Base-by-base conservation (phyloP, 768 basidiomycete genomes). In the Agaricus subrufescens region DNA sequence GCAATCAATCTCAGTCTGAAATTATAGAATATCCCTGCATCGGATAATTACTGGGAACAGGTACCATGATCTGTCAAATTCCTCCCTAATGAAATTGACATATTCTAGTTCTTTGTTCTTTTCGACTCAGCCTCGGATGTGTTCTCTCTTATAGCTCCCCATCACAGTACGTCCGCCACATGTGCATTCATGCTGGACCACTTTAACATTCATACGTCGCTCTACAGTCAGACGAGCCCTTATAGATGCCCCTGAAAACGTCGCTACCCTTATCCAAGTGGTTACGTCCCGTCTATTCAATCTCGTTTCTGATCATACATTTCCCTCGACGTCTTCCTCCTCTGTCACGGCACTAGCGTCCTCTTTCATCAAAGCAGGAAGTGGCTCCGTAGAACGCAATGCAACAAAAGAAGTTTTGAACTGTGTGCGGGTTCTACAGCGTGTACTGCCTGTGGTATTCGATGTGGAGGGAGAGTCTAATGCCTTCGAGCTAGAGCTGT, bases 71-170 rank as follows among this genome's bases (percentile, higher is more conserved):
- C 23, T 31, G 29, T 39, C 29, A 11, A 19, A 19, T 19, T 38
- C 27, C 45, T 54, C 52, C 29, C 30, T 34, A 30, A 44, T 56
- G 26, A 14, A 19, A 46, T 40, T 25, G 46, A 45, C 30, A 39
- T 26, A 58, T 42, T 25, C 39, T 63, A 94, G 91, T 97, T 89
- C 65, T 85, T 89, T 60, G 70, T 81, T 46, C 75, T 97, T 15
- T 96, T 96, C 67, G 92, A 95, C 73, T 89, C 91, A 7, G 82
- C 91, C 1, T 90, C 91, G 0, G 93, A 96, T 62, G 92, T 94
- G 38, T 94, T 91, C 71, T 90, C 94, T 14, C 81, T 96, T 50
- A 87, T 95, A 62, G 85, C 89, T 2, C 83, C 90, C 0, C 84
- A 91, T 61, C 92, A 95, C 66, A 82, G 91, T 94, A 73, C 59